A percentile compares a stretch with the other conserved stretches of the same genome.
phyloP scores from a whole-genome alignment of 2,329 filamentous ascomycete genomes.

The Apiospora sp. region DNA sequence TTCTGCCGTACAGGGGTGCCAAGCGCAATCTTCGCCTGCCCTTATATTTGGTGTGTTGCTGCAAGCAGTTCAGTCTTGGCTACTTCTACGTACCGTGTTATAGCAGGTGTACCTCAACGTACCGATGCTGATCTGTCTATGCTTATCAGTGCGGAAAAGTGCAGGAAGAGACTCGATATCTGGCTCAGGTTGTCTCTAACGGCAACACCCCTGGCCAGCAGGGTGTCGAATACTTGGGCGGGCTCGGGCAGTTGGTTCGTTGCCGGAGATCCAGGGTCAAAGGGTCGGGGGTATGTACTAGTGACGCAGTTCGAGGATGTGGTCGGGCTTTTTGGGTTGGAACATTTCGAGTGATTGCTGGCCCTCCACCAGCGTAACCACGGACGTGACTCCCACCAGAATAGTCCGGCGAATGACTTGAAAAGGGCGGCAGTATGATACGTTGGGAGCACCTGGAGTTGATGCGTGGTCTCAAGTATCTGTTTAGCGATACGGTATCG shows the following conservation, averaged over 20 bases:
- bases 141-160: not conserved
- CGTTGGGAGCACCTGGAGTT: too few relatives aligned
- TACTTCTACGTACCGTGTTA: fast-evolving
- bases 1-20: constrained; percentile 71
- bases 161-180: not conserved
- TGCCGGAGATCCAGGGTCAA: not conserved
- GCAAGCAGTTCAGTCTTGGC: not conserved
- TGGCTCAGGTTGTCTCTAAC: not conserved
- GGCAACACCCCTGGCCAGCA: not conserved
- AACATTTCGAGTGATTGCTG: not conserved
- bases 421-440: not conserved
- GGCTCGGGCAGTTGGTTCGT: not conserved
- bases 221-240: not conserved
- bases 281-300: fast-evolving
- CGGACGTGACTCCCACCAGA: not conserved
- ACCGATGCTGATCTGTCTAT: not conserved
- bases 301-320: not conserved
- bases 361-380: not conserved
- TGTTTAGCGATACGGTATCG: not conserved
- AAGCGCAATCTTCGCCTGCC: constrained; percentile 55
- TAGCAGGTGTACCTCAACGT: not conserved
- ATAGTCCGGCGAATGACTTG: too few relatives aligned
- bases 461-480: not conserved
- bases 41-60: not conserved
- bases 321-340: not conserved